Base-by-base conservation (phyloP, 2,329 filamentous ascomycete species). In the Verticillium nonalfalfae region DNA sequence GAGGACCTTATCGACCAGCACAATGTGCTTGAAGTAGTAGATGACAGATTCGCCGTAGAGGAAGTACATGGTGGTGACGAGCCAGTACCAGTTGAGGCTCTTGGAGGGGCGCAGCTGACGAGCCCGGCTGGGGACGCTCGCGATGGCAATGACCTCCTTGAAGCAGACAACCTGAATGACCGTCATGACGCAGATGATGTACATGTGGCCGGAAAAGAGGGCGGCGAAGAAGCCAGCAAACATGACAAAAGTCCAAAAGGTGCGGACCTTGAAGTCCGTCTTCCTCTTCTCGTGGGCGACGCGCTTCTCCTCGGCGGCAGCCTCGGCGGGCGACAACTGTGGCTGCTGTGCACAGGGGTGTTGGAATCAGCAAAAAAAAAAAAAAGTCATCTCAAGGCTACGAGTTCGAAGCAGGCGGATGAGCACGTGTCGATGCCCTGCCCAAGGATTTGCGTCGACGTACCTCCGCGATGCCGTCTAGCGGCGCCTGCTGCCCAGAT, bases 21-120 rank as follows among this genome's bases (percentile, higher is more conserved):
- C 88, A 67, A 99, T 94, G 74, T 99, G 95, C 83, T 99, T 99
- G 79, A 99, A 99, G 79, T 99, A 99, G 80, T 99, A 99, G 71
- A 99, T 97, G 72, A 99, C 94, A 70, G 92, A 97, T 79, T 99
- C 95, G 72, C 95, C 95, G 73, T 99, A 99, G 58, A 99, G 82
- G 70, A 97, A 99, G 81, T 99, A 99, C 94, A 99, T 98, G 68
- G 94, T 97, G 33, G 91, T 92, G n/a, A 93, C 95, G 60, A 99
- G 84, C 81, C 96, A 99, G 77, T 99, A 99, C 95, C 95, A 99
- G 77, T 98, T 98, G 69, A 99, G 81, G 67, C 91, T 93, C 81
- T 97, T 97, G 67, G 94, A 97, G 69, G 96, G 96, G 62, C 90
- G 90, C 64, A 99, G 82, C 73, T 94, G 92, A 71, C 94, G 89